Conservation (phyloP, 2,329 filamentous ascomycete genomes). For the Cadophora malorum region DNA sequence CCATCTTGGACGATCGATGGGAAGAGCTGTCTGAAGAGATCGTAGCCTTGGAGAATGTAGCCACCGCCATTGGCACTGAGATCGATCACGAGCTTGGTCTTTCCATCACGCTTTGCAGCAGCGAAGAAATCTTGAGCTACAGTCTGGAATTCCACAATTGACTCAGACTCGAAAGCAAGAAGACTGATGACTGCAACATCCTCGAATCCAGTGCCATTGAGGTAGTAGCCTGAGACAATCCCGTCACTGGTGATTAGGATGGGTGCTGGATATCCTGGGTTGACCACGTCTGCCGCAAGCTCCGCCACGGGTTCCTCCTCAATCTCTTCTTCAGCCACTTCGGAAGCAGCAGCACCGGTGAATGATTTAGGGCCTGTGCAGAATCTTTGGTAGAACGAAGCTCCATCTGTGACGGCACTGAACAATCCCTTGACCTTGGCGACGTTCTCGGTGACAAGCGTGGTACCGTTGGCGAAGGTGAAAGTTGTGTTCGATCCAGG, state of each 20-base stretch:
- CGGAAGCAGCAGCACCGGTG: conserved; percentile 7
- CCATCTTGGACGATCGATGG: conserved; percentile 44
- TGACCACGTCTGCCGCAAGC: conserved; percentile 17
- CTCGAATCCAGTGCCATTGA: conserved; percentile 39
- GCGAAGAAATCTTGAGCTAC: conserved; percentile 51
- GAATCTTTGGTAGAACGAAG: conserved; percentile 41
- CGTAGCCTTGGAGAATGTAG: conserved; percentile 52
- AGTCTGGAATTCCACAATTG: conserved; percentile 40
- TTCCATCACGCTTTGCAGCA: conserved; percentile 52
- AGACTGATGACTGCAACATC: conserved; percentile 44
- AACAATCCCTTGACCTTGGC: conserved; percentile 48
- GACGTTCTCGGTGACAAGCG: conserved; percentile 44
- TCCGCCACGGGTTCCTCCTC: not conserved
- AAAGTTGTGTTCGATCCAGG: conserved; percentile 50
- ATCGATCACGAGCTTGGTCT: conserved; percentile 69
- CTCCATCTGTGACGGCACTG: conserved; percentile 40
- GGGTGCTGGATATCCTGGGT: conserved; percentile 40
- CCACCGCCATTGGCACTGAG: conserved; percentile 67
- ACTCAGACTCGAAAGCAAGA: conserved; percentile 39
- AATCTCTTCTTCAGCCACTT: conserved; percentile 13
- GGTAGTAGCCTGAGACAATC: conserved; percentile 42
- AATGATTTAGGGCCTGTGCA: conserved; percentile 26
- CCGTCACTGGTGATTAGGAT: conserved; percentile 39
- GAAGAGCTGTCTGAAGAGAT: conserved; percentile 54
- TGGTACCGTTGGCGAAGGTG: conserved; percentile 50